phyloP scores from a whole-genome alignment of 2,329 filamentous ascomycete genomes.

The Ceratocystis papillata region DNA sequence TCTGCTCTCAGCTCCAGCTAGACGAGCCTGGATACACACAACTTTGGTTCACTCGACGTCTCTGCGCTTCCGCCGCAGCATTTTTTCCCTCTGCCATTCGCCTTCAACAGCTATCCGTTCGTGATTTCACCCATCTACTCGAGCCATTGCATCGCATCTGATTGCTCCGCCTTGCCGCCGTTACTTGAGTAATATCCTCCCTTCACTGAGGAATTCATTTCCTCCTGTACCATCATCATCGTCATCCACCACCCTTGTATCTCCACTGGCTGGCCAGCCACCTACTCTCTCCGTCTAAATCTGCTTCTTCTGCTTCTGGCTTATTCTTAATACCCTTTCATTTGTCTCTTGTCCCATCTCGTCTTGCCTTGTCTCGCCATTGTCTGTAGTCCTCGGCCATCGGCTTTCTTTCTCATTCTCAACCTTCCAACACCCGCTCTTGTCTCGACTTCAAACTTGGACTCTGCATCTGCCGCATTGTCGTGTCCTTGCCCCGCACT shows the following conservation, averaged over 20 bases:
- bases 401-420: background rate
- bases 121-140: background rate
- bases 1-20: background rate
- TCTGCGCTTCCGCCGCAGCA: no score
- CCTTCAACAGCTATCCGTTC: background rate
- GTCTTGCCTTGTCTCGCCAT: no score
- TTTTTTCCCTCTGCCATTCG: background rate
- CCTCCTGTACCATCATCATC: slow-evolving; percentile 8
- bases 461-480: background rate
- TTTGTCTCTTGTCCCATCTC: background rate
- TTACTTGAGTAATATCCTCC: background rate
- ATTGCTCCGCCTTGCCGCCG: background rate
- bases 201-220: background rate
- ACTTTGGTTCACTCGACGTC: no score
- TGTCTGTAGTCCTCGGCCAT: background rate
- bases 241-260: background rate
- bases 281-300: background rate
- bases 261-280: background rate
- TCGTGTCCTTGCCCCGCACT: slow-evolving; percentile 1
- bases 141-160: background rate
- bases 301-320: background rate
- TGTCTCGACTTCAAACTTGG: background rate
- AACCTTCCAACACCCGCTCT: background rate
- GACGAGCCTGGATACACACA: background rate
- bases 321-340: slow-evolving; percentile 3